phyloP scores from a whole-genome alignment of 202 grass and related monocot genomes.

The Zoysia matrella region DNA sequence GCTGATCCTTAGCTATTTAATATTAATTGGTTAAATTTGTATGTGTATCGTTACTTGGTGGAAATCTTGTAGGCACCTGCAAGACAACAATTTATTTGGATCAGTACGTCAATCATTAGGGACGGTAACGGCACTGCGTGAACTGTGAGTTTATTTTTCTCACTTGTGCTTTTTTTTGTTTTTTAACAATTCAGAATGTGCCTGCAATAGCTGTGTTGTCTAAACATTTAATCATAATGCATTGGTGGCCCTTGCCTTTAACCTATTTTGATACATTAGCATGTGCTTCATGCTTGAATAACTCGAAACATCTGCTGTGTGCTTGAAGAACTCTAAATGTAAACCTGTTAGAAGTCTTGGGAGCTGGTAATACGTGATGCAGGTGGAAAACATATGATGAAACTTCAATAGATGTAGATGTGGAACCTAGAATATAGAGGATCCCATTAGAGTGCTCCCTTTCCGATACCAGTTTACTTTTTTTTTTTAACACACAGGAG shows the following conservation, averaged over 20 bases:
- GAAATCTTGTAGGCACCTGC: slow-evolving; percentile 75
- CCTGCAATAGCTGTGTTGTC: not conserved
- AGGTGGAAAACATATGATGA: too few relatives aligned
- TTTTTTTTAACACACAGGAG: too few relatives aligned
- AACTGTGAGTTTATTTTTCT: slow-evolving; percentile 72
- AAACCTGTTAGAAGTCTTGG: too few relatives aligned
- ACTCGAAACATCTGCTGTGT: not conserved
- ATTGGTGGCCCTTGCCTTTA: not conserved
- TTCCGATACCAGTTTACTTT: not conserved
- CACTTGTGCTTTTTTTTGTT: slow-evolving; percentile 28
- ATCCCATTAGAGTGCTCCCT: not conserved
- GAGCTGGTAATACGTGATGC: too few relatives aligned
- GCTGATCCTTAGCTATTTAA: slow-evolving; percentile 39
- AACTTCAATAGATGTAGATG: too few relatives aligned
- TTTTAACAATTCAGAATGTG: slow-evolving; percentile 12
- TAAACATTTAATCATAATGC: not conserved
- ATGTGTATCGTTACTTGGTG: slow-evolving; percentile 25
- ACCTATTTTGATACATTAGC: not conserved
- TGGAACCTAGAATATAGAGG: not conserved
- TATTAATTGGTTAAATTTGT: slow-evolving; percentile 12
- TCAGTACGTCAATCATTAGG: slow-evolving; percentile 61
- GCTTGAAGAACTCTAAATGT: not conserved
- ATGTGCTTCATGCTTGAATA: not conserved
- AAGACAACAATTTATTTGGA: slow-evolving; percentile 76
- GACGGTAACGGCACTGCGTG: slow-evolving; percentile 42